Conservation (phyloP, 2,329 filamentous ascomycete genomes). For the Neopestalotiopsis clavispora region DNA sequence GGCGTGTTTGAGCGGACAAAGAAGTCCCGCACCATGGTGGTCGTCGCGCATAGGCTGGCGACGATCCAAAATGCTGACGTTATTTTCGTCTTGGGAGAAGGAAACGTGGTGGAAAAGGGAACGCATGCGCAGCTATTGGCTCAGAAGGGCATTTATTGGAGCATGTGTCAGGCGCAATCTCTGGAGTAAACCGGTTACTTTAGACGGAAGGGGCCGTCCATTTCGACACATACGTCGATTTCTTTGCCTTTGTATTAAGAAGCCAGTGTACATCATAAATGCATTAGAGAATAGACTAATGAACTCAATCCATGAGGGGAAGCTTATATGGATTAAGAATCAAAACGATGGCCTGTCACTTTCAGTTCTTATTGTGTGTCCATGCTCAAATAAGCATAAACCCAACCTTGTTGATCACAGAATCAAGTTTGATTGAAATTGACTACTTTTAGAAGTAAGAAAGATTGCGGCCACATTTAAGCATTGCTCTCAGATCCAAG, state of each 20-base stretch:
- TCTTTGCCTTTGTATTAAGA: not conserved
- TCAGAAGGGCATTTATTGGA: slow-evolving; percentile 58
- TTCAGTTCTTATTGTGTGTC: too few relatives aligned
- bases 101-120: slow-evolving; percentile 59
- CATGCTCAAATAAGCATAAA: too few relatives aligned
- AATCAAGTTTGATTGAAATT: too few relatives aligned
- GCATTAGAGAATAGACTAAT: not conserved
- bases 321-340: not conserved
- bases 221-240: not conserved
- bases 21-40: slow-evolving; percentile 68
- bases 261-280: not conserved
- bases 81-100: slow-evolving; percentile 77
- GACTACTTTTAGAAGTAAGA: too few relatives aligned
- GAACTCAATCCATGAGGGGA: not conserved
- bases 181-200: slow-evolving; percentile 26
- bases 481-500: slow-evolving; percentile 20
- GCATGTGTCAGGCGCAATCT: slow-evolving; percentile 49
- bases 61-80: slow-evolving; percentile 79
- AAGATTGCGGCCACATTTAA: not conserved
- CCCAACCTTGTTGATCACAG: too few relatives aligned
- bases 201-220: not conserved
- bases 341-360: too few relatives aligned
- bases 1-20: slow-evolving; percentile 68
- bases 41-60: slow-evolving; percentile 77
- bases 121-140: slow-evolving; percentile 55